Conservation (phyloP, 345 rosid species). For the Sisymbrium altissimum region DNA sequence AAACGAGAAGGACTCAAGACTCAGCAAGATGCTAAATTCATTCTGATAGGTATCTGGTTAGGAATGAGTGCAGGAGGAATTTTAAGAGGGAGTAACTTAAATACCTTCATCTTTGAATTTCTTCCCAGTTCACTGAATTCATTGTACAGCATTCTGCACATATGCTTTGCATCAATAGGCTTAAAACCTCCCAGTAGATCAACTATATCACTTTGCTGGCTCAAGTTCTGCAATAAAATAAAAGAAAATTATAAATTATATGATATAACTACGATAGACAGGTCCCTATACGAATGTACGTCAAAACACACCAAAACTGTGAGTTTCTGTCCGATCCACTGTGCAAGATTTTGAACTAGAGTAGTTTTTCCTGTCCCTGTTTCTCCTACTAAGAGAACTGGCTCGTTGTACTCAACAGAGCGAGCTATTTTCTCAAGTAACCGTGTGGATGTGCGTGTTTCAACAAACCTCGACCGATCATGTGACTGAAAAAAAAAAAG, state of each 20-base stretch:
- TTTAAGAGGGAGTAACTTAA: not conserved
- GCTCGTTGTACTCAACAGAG: constrained; percentile 76
- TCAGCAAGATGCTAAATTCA: constrained; percentile 16
- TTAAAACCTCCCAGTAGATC: constrained; percentile 95
- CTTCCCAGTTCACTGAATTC: constrained; percentile 66
- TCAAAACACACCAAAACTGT: constrained; percentile 72
- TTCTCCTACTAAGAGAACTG: constrained; percentile 98
- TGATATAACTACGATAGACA: not conserved
- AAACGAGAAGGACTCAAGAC: constrained; percentile 23
- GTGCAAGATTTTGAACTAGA: constrained; percentile 82
- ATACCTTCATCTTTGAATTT: constrained; percentile 51
- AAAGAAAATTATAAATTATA: not conserved
- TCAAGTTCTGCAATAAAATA: constrained; percentile 61
- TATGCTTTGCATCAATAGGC: constrained; percentile 72
- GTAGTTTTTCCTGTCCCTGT: constrained; percentile 99
- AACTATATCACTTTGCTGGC: constrained; percentile 96
- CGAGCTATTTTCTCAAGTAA: constrained; percentile 84
- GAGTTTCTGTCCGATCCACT: constrained; percentile 76
- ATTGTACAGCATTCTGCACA: constrained; percentile 64
- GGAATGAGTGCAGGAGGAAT: not conserved
- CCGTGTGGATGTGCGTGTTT: constrained; percentile 66
- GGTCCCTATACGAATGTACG: constrained; percentile 10
- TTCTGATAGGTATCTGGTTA: not conserved
- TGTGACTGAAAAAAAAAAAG: constrained; percentile 44
- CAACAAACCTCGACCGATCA: constrained; percentile 59